phyloP scores from a whole-genome alignment of 192 early-diverging fungal genomes.

The Backusella morwellensis region DNA sequence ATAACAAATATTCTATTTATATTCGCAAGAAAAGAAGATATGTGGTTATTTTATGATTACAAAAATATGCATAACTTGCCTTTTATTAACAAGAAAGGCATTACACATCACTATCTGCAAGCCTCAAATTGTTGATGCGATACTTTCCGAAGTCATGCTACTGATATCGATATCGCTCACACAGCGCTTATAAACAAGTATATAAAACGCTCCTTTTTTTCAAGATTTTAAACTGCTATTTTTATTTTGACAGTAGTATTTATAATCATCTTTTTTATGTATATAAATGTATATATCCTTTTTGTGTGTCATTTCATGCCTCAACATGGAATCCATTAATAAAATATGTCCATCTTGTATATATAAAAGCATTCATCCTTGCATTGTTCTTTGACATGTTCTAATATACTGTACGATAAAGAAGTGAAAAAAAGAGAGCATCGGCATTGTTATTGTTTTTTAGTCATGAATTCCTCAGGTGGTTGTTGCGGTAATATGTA shows the following conservation, averaged over 20 bases:
- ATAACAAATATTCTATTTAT: background rate
- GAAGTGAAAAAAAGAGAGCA: background rate
- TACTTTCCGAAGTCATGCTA: slow-evolving; percentile 1
- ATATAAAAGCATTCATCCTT: background rate
- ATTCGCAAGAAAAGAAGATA: background rate
- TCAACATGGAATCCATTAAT: background rate
- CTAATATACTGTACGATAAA: too few species aligned
- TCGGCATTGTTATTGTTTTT: background rate
- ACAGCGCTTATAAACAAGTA: background rate
- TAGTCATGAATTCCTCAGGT: background rate
- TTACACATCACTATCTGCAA: background rate
- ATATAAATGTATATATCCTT: background rate
- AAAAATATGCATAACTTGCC: background rate
- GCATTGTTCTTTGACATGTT: background rate
- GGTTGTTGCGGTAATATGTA: background rate
- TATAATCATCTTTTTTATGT: background rate
- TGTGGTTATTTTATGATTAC: background rate
- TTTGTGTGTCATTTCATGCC: background rate
- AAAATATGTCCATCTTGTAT: too few species aligned
- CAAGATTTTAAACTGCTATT: background rate
- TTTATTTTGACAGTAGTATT: background rate
- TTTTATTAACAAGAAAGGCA: background rate
- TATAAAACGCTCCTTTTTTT: background rate
- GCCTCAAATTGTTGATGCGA: background rate
- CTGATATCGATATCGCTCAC: background rate